Evolutionary conservation across 441 rosid species (phyloP).

Genomic region (Populus hybrid): DNA sequence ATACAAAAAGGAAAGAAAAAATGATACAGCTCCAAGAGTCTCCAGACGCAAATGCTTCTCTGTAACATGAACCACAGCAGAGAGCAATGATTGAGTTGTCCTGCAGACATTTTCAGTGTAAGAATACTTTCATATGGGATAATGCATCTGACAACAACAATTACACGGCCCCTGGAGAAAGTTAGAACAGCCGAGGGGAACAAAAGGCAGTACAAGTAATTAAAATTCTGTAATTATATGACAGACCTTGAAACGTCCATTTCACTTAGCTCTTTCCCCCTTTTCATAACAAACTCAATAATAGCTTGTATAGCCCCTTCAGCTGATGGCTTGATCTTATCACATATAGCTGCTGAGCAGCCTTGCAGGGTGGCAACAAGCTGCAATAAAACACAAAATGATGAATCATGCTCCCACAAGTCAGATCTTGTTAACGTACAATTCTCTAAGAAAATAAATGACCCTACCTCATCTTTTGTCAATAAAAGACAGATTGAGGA

Average conservation of each 20-base stretch:
- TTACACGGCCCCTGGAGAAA: constrained; percentile 6
- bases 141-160: background rate
- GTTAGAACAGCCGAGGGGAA: background rate
- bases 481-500: constrained; percentile 75
- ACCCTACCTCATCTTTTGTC: constrained; percentile 74
- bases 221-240: constrained; percentile 14
- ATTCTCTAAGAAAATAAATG: constrained; percentile 21
- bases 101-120: constrained; percentile 37
- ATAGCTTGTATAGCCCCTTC: constrained; percentile 98
- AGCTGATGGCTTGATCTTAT: constrained; percentile 85
- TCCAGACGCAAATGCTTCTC: constrained; percentile 93
- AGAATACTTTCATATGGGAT: background rate
- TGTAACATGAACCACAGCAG: constrained; percentile 86
- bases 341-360: constrained; percentile 83
- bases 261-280: constrained; percentile 82
- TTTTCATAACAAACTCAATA: constrained; percentile 78
- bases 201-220: background rate
- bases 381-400: constrained; percentile 52
- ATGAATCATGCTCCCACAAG: constrained; percentile 17
- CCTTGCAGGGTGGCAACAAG: constrained; percentile 80
- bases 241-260: constrained; percentile 76
- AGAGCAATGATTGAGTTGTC: constrained; percentile 89
- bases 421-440: constrained; percentile 3
- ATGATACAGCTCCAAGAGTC: constrained; percentile 97
- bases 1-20: constrained; percentile 10